A percentile compares a stretch with the other conserved stretches of the same genome.
phyloP scores from a whole-genome alignment of 768 basidiomycete genomes.

The Cytidiella melzeri region DNA sequence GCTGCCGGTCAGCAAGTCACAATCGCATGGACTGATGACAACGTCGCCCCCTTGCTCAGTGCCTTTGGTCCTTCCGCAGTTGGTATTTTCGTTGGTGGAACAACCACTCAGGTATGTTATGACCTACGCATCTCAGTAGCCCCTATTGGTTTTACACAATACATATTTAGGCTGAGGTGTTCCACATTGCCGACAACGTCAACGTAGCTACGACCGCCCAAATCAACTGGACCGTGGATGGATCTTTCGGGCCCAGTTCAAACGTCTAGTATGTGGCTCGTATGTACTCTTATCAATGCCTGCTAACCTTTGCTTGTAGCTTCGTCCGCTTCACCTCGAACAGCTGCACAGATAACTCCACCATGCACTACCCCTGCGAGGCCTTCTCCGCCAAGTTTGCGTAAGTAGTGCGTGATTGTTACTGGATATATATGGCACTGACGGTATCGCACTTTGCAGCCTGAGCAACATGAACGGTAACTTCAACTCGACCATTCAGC shows the following conservation, averaged over 20 bases:
- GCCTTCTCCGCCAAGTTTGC: constrained; percentile 78
- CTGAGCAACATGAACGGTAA: constrained; percentile 64
- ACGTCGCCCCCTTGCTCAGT: constrained; percentile 38
- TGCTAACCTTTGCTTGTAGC: constrained; percentile 28
- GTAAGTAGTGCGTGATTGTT: constrained; percentile 36
- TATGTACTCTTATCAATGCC: neutral
- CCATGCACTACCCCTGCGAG: constrained; percentile 50
- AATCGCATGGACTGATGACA: constrained; percentile 57
- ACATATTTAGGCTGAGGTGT: constrained; percentile 47
- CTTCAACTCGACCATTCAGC: constrained; percentile 51
- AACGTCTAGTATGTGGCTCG: constrained; percentile 5
- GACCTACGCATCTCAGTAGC: neutral
- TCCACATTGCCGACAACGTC: constrained; percentile 39
- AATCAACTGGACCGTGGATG: constrained; percentile 22
- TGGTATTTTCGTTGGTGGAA: constrained; percentile 60
- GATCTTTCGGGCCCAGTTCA: constrained; percentile 6
- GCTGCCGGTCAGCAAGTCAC: constrained; percentile 43
- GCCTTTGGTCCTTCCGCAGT: constrained; percentile 47
- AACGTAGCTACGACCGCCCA: constrained; percentile 46
- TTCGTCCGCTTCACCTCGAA: constrained; percentile 76
- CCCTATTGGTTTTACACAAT: neutral
- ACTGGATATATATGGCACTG: neutral
- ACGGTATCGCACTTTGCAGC: constrained; percentile 28
- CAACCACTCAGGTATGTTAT: constrained; percentile 47
- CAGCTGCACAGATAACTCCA: constrained; percentile 40